Base-by-base conservation (phyloP, 2,329 filamentous ascomycete genomes). In the Fusarium solani-melongenae region DNA sequence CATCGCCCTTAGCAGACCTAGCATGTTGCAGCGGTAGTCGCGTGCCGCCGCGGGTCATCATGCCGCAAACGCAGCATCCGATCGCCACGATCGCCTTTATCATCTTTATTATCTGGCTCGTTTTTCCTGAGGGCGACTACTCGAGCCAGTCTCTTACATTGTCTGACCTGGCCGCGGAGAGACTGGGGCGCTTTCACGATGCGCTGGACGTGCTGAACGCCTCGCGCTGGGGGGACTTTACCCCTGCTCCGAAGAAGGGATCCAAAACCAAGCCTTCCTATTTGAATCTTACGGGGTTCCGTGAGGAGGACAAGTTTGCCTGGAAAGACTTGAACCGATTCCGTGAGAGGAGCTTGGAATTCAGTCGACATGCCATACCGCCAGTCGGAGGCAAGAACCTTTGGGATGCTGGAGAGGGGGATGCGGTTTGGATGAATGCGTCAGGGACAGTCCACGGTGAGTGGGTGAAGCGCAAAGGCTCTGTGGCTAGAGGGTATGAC, bases 201-300 rank as follows among this genome's bases (percentile, higher is more conserved):
- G 86, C 88, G 2, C 87, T 89, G 69, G 80, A 83, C 58, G 82
- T 89, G 20, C 82, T 92, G 44, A 90, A 91, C 77, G 81, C 81
- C 64, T 89, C 89, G 20, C 80, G 77, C 70, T 92, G 90, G 90
- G 88, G 88, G 58, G 89, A 91, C 79, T 92, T 92, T 78, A 76
- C 82, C 17, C 90, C 89, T 12, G 79, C 76, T 11, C 66, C 73
- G 44, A 77, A 81, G 17, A 76, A 75, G 22, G 74, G 67, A 17
- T 67, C 72, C 24, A 73, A 71, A 55, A 53, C 74, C 12, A 84
- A 82, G 39, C 90, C 79, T 15, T 84, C 82, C 27, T 91, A 87
- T 70, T 83, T 95, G 67, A 94, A 94, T 76, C 84, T 98, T 60
- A 93, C 93, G 3, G 96, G 96, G 1, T 91, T 97, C 70, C 89